Base-by-base conservation (phyloP, 352 stramenopile species). In the Pythium pyrilobum region DNA sequence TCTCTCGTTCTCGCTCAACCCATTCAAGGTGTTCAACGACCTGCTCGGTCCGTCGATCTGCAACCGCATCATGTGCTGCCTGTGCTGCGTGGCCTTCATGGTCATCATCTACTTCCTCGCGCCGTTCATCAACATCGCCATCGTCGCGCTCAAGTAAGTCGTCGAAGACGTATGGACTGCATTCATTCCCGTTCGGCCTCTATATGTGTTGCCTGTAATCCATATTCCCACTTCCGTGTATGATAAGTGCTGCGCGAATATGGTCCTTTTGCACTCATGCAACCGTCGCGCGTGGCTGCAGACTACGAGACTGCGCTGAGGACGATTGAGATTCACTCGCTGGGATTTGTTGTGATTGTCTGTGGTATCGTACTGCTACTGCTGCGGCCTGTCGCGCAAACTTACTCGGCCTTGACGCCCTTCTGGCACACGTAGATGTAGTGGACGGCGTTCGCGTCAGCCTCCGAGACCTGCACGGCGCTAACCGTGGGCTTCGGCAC, bases 401-500 rank as follows among this genome's bases (percentile, higher is more conserved):
- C 13, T 21, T 5, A 67, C 42, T 81, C 74, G 40, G 38, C 33
- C 50, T 91, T 89, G 36, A 72, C 59, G 29, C 78, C 80, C 71
- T 98, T 98, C 61, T 96, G 77, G 81, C 93, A 98, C 13, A 97
- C 85, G 64, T 98, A 98, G 42, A 98, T 85, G 85, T 98, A 98
- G 67, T 98, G 95, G 50, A 98, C 93, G 41, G 78, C 85, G 53
- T 96, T 97, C 23, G 90, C 90, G 59, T 98, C 93, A 9, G 87
- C 85, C 42, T 95, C 94, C n/a, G 87, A 86, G 43, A 97, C 85
- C 28, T 96, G 89, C 45, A 95, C 86, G 21, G 91, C 89, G 42
- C 79, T 97, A n/a, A 98, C 92, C 13, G 90, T 97, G 7, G 95
- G 95, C 71, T 98, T 98, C 36, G 92, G 88, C 40, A 98, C 89